phyloP scores from a whole-genome alignment of 2,329 filamentous ascomycete genomes.

The Dichotomopilus funicola region DNA sequence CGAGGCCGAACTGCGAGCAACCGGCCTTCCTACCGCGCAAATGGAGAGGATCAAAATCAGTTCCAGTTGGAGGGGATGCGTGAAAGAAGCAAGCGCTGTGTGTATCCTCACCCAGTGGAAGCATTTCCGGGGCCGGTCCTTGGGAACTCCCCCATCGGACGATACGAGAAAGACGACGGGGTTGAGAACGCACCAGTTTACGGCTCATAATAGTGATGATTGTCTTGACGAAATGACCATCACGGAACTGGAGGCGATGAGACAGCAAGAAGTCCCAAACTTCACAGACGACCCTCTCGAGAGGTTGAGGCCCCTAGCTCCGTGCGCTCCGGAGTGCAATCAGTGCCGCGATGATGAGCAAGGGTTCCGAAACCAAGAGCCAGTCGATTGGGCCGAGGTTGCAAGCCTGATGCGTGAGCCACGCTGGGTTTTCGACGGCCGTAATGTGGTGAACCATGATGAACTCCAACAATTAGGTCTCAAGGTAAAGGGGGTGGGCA shows the following conservation, averaged over 20 bases:
- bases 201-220: background rate
- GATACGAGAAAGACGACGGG: background rate
- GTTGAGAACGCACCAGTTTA: background rate
- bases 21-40: constrained; percentile 26
- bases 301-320: constrained; percentile 15
- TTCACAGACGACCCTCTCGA: constrained; percentile 21
- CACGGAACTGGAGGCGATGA: constrained; percentile 22
- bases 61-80: constrained; percentile 38
- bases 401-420: constrained; percentile 22
- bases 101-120: constrained; percentile 48
- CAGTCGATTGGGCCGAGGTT: constrained; percentile 21
- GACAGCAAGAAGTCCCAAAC: background rate
- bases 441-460: constrained; percentile 19
- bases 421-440: constrained; percentile 24
- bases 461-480: constrained; percentile 22
- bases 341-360: constrained; percentile 4
- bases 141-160: constrained; percentile 9
- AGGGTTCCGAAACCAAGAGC: constrained; percentile 7
- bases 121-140: constrained; percentile 37
- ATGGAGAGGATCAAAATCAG: constrained; percentile 33
- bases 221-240: constrained; percentile 27
- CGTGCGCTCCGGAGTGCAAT: constrained; percentile 12
- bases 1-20: constrained; percentile 25
- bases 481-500: constrained; percentile 20
- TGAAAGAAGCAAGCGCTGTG: constrained; percentile 39